A percentile compares a stretch with the other conserved stretches of the same genome.
phyloP scores from a whole-genome alignment of 495 filamentous ascomycete genomes.

The Penicillium silybi region DNA sequence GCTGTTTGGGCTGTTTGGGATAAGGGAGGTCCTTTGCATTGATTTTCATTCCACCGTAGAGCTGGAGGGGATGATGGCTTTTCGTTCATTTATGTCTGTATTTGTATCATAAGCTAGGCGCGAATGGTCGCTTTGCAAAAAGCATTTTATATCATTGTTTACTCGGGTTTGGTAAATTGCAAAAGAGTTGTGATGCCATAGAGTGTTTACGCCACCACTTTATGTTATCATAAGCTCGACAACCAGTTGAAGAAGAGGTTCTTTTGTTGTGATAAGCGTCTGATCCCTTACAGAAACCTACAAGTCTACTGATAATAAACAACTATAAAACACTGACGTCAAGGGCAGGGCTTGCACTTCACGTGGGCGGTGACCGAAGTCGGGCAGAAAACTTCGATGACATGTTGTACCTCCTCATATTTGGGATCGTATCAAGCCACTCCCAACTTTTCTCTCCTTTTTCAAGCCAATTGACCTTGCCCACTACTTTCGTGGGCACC shows the following conservation, averaged over 20 bases:
- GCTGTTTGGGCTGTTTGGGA: constrained; percentile 1
- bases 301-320: neutral
- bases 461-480: constrained; percentile 15
- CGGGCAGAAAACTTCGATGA: constrained; percentile 29
- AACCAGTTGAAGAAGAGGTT: no score
- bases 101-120: constrained; percentile 7
- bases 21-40: constrained; percentile 8
- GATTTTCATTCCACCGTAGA: neutral
- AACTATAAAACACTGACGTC: constrained; percentile 8
- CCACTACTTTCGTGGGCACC: constrained; percentile 30
- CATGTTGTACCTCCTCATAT: constrained; percentile 3
- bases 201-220: no score
- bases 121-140: neutral
- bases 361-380: constrained; percentile 24
- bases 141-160: neutral
- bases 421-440: neutral
- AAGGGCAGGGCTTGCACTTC: constrained; percentile 18
- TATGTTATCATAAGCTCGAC: no score
- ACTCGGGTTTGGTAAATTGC: neutral
- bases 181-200: no score
- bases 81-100: constrained; percentile 2
- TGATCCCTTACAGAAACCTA: neutral
- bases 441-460: constrained; percentile 8
- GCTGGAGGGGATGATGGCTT: neutral
- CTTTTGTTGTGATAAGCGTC: neutral